phyloP scores from a whole-genome alignment of 2,329 filamentous ascomycete genomes.

The Phialemoniopsis sp. region DNA sequence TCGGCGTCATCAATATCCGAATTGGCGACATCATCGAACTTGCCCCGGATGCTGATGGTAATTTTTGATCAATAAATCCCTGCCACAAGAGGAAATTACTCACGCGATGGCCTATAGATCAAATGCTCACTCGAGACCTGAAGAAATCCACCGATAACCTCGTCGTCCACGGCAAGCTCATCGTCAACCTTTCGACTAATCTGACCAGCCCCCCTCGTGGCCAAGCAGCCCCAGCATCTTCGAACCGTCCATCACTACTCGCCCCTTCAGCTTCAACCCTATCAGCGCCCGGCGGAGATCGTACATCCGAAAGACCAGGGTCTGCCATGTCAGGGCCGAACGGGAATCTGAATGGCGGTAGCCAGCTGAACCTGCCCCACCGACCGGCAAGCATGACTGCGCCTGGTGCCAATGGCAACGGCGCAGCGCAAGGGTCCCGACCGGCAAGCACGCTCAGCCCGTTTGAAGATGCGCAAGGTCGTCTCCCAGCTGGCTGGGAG shows the following conservation, averaged over 20 bases:
- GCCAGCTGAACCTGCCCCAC: constrained; percentile 33
- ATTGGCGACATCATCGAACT: constrained; percentile 94
- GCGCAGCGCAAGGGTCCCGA: constrained; percentile 29
- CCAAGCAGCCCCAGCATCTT: constrained; percentile 25
- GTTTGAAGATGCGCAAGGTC: constrained; percentile 94
- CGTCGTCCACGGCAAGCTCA: constrained; percentile 95
- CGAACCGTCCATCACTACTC: constrained; percentile 40
- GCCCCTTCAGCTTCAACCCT: constrained; percentile 37
- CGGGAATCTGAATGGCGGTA: constrained; percentile 33
- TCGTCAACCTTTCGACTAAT: constrained; percentile 94
- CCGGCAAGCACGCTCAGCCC: constrained; percentile 68
- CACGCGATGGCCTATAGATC: constrained; percentile 57
- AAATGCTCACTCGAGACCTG: constrained; percentile 96
- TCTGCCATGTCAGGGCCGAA: constrained; percentile 49
- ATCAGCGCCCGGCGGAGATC: constrained; percentile 37
- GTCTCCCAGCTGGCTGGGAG: constrained; percentile 92
- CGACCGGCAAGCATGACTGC: constrained; percentile 42
- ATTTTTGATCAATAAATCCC: constrained; percentile 1
- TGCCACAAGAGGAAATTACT: constrained; percentile 1
- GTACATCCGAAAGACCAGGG: constrained; percentile 42
- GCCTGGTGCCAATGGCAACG: constrained; percentile 27
- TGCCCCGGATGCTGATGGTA: constrained; percentile 86
- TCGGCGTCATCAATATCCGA: constrained; percentile 95
- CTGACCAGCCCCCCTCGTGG: constrained; percentile 65
- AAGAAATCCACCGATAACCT: constrained; percentile 98